Percentiles rank a stretch among this genome's conserved stretches.
Conservation (phyloP, 306 rosid genomes). For the Inga laurina region DNA sequence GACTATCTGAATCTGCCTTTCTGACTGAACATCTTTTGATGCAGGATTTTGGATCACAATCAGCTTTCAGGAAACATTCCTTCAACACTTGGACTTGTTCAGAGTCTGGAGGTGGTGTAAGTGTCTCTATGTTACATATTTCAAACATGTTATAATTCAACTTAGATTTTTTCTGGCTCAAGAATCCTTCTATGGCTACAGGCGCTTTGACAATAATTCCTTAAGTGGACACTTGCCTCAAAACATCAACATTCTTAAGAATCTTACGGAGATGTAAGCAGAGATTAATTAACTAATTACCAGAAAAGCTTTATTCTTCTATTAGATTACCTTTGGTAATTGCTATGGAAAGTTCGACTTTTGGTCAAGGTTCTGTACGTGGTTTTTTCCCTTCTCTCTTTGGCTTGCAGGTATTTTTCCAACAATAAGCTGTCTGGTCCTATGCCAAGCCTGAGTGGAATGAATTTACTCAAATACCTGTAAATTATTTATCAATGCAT, state of each 20-base stretch:
- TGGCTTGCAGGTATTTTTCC: constrained; percentile 42
- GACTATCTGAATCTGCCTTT: no score
- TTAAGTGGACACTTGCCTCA: constrained; percentile 42
- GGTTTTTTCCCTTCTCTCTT: background rate
- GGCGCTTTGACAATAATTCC: constrained; percentile 51
- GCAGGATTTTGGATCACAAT: constrained; percentile 54
- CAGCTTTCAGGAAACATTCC: constrained; percentile 51
- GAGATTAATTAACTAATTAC: background rate
- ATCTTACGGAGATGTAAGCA: constrained; percentile 48
- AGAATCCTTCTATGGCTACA: constrained; percentile 25
- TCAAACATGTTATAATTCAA: background rate
- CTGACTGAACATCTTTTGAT: background rate
- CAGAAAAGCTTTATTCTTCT: background rate
- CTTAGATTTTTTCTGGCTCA: background rate
- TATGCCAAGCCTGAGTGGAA: constrained; percentile 42
- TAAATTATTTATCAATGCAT: constrained; percentile 31
- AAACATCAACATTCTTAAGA: constrained; percentile 40
- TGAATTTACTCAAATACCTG: constrained; percentile 43
- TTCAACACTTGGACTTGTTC: constrained; percentile 42
- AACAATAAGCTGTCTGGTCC: constrained; percentile 49
- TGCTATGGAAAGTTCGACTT: background rate
- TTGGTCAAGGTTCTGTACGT: background rate
- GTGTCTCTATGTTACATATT: constrained; percentile 38
- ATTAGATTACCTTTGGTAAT: background rate
- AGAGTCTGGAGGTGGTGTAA: constrained; percentile 47